A percentile compares a stretch with the other conserved stretches of the same genome.
phyloP scores from a whole-genome alignment of 2,329 filamentous ascomycete genomes.

The Tricladium varicosporioides region DNA sequence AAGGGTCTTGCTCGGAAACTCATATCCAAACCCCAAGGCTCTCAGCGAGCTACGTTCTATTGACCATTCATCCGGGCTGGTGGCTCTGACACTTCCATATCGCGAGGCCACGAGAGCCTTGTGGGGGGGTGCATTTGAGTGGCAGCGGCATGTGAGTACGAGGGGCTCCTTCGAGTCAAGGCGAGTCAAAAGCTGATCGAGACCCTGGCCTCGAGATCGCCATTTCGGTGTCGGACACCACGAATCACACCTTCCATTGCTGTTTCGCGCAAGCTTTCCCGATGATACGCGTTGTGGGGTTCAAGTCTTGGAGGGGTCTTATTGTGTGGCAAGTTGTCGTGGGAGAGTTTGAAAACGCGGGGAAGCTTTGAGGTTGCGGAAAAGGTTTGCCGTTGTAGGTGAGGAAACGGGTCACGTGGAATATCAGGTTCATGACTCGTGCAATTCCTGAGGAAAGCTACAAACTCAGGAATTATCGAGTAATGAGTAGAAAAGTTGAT shows the following conservation, averaged over 20 bases:
- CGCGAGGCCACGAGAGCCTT: neutral
- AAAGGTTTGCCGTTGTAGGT: neutral
- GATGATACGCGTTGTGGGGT: neutral
- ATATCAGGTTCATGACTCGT: neutral
- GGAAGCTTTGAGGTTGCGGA: neutral
- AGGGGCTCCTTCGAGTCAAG: neutral
- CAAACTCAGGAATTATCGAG: too few relatives aligned
- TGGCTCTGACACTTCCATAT: neutral
- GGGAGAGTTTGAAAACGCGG: neutral
- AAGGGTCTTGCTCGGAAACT: slow-evolving; percentile 3
- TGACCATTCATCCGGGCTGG: neutral
- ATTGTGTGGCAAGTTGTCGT: neutral
- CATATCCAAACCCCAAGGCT: slow-evolving; percentile 3
- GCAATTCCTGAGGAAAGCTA: neutral
- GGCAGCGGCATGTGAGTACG: too few relatives aligned
- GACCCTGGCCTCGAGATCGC: neutral
- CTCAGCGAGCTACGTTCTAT: neutral
- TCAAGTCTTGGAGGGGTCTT: neutral
- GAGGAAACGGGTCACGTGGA: neutral
- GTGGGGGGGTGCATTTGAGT: neutral
- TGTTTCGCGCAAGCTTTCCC: neutral
- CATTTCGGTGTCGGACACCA: neutral
- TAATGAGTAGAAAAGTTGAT: too few relatives aligned
- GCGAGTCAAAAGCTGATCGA: neutral
- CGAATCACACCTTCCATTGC: neutral